Percentiles rank a stretch among this genome's conserved stretches.
Conservation (phyloP, 2,329 filamentous ascomycete genomes). For the Colletotrichum sp. region DNA sequence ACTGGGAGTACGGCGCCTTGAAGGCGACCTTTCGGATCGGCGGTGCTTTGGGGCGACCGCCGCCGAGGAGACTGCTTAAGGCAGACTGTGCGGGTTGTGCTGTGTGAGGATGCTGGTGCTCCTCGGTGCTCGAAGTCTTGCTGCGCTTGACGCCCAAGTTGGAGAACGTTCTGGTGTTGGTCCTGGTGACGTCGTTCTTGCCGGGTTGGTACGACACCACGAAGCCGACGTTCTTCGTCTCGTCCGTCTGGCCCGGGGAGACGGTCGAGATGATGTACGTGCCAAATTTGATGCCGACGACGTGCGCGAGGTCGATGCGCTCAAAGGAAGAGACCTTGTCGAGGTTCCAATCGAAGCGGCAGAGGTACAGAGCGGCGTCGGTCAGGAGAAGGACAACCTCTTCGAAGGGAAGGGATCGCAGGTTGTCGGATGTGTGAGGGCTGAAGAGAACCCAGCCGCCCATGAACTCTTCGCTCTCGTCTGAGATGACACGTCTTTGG, state of each 20-base stretch:
- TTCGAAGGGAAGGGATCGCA: slow-evolving; percentile 75
- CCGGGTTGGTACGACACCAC: slow-evolving; percentile 78
- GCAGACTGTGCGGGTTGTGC: slow-evolving; percentile 28
- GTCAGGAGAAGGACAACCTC: slow-evolving; percentile 90
- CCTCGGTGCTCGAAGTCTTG: not conserved
- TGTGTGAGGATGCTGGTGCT: not conserved
- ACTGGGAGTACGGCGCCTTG: slow-evolving; percentile 60
- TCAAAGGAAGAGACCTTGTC: slow-evolving; percentile 96
- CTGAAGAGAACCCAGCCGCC: slow-evolving; percentile 89
- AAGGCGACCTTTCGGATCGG: slow-evolving; percentile 53
- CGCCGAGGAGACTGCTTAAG: slow-evolving; percentile 45
- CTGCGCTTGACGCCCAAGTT: slow-evolving; percentile 41
- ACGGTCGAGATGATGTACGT: slow-evolving; percentile 92
- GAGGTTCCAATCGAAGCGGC: slow-evolving; percentile 91
- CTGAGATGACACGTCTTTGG: slow-evolving; percentile 83
- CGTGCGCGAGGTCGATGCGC: slow-evolving; percentile 76
- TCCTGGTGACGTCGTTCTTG: slow-evolving; percentile 73
- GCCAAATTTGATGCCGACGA: slow-evolving; percentile 77
- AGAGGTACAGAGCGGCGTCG: slow-evolving; percentile 83
- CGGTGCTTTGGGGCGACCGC: slow-evolving; percentile 37
- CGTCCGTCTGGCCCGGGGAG: slow-evolving; percentile 77
- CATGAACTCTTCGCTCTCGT: slow-evolving; percentile 83
- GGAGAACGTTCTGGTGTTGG: slow-evolving; percentile 85
- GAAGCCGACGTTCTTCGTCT: slow-evolving; percentile 82
- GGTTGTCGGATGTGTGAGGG: slow-evolving; percentile 73